Evolutionary conservation across 495 filamentous ascomycete species (phyloP), one percentile per base, ranked within the genome.

Genomic region (Pseudoneurospora amorphoporcata): DNA sequence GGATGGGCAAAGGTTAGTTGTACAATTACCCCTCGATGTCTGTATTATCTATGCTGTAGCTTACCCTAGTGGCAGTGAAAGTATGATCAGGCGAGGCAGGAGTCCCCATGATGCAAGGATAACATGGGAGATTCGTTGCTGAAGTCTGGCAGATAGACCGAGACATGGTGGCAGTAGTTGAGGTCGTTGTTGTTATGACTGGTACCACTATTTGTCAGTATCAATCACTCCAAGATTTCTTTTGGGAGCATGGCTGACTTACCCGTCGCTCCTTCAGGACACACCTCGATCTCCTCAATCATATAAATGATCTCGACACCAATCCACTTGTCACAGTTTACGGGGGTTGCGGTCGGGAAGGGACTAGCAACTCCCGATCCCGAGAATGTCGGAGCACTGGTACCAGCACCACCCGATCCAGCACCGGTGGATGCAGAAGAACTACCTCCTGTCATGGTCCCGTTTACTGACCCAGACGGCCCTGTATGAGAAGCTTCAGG

Each of bases 101-200:
- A 14, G 76, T 73, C 10, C 71, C 73, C 47, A 76, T 75, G 38
- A 78, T 75, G 70, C 82, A 84, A 14, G 79, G 78, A 32, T 83
- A 84, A 72, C 82, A 84, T 9, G 82, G 81, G 39, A 74, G 75
- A 68, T 76, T 77, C 2, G 80, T 72, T 3, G 77, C 77, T 2
- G 77, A 75, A 7, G 80, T 81, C 39, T 81, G 74, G 76, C 80
- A 83, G 69, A 84, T 84, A n/a, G 82, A 79, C 39, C 80, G 78
- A 0, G 77, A 75, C 45, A 78, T 71, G 0, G 82, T 84, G 47
- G 76, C 72, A 12, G 79, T 72, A 47, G 68, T 68, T 39, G 75
- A 45, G 10, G 77, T 79, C 16, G 61, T 29, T 1, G 77, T 79
- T 41, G 73, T 68, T 1, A 76, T 79, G n/a, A 77, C 76, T 81